Evolutionary conservation across 75 land plant species (phyloP), one percentile per base, ranked within the genome.

Genomic region (Sequoia sempervirens): DNA sequence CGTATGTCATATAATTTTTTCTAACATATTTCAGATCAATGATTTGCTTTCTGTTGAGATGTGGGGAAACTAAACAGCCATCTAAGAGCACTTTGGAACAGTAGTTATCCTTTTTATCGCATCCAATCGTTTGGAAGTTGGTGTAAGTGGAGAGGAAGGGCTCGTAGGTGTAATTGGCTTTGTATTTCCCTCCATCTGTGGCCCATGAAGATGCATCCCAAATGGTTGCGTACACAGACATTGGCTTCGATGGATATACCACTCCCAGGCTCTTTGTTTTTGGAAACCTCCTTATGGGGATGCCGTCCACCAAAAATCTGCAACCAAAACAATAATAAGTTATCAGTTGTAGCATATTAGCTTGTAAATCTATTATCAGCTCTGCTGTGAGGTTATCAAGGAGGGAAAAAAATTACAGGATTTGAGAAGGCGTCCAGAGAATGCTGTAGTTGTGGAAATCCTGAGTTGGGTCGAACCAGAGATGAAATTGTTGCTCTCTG

Each of bases 381-480:
- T 50, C 2, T 50, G 53, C 6, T 6, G 26, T 78, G 28, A 32
- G 83, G 23, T 17, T 37, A 64, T 64, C 14, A 13, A 1, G 12
- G 8, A 73, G 37, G 40, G 12, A 3, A 78, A 2, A 20, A 5
- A 32, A 64, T 64, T 78, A 89, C 90, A 89, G 75, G 37, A 73
- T 89, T 86, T 89, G 90, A 75, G 81, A 61, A 53, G 82, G 82
- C n/a, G 83, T 89, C 90, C 90, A 89, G 20, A 89, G 82, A 56
- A 50, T 50, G 53, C 53, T 50, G 53, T 50, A 50, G 53, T 50
- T 50, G 53, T 50, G 53, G 14, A 50, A 50, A 50, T 50, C 53
- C 53, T 50, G 53, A 50, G 53, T 50, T 50, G 53, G 53, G 53
- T 50, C 53, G 53, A 50, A 50, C 53, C 53, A 50, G 15, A 50